Evolutionary conservation across 371 early-diverging fungal genomes (phyloP).

Genomic region (Parasitella parasitica): DNA sequence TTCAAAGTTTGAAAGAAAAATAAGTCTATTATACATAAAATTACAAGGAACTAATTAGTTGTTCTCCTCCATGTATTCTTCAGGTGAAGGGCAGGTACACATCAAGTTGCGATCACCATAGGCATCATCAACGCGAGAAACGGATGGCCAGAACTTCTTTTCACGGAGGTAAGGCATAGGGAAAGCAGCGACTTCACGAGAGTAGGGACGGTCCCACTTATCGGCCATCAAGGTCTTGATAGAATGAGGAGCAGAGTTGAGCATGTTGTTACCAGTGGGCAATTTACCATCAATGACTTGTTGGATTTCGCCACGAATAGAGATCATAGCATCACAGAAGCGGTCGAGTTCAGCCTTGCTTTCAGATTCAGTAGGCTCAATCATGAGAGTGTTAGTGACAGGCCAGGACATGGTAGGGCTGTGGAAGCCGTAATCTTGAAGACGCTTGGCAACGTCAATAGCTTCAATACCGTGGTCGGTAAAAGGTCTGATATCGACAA

Average conservation of each 20-base stretch:
- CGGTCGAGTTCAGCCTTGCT: slow-evolving; percentile 89
- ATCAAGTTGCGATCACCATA: slow-evolving; percentile 93
- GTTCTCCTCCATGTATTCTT: slow-evolving; percentile 40
- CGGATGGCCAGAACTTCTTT: slow-evolving; percentile 96
- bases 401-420: slow-evolving; percentile 99
- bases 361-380: slow-evolving; percentile 99
- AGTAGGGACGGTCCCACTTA: slow-evolving; percentile 84
- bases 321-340: slow-evolving; percentile 96
- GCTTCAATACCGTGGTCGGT: slow-evolving; percentile 81
- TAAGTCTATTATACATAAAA: neutral
- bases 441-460: slow-evolving; percentile 96
- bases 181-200: slow-evolving; percentile 88
- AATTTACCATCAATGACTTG: slow-evolving; percentile 82
- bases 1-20: neutral
- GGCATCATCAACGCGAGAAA: slow-evolving; percentile 90
- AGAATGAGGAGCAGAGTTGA: slow-evolving; percentile 90
- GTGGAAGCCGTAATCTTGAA: slow-evolving; percentile 98
- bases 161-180: slow-evolving; percentile 78
- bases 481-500: slow-evolving; percentile 92
- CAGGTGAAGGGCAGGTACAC: slow-evolving; percentile 84
- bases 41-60: neutral
- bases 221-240: slow-evolving; percentile 71
- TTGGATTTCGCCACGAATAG: slow-evolving; percentile 89
- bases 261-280: slow-evolving; percentile 82
- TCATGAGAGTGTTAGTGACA: slow-evolving; percentile 95